phyloP scores from a whole-genome alignment of 83 land plant genomes.

The Larix sibirica region DNA sequence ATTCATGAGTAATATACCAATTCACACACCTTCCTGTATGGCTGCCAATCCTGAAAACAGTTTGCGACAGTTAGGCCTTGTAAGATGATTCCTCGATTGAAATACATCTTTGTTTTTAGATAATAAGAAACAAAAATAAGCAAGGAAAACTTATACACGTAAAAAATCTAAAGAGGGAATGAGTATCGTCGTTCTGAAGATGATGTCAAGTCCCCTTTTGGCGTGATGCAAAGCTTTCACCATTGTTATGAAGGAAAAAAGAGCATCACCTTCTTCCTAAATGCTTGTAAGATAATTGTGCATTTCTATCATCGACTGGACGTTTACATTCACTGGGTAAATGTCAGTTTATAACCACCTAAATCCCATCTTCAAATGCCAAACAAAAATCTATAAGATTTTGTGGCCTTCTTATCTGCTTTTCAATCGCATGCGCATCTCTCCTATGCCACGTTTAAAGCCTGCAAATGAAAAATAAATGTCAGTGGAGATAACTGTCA shows the following conservation, averaged over 20 bases:
- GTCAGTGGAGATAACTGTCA: neutral
- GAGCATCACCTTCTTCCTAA: constrained; percentile 54
- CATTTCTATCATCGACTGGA: constrained; percentile 50
- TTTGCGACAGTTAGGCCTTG: constrained; percentile 33
- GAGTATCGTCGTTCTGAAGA: constrained; percentile 50
- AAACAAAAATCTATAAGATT: neutral
- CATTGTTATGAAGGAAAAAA: constrained; percentile 39
- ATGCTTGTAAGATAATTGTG: constrained; percentile 57
- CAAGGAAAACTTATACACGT: neutral
- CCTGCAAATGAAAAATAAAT: constrained; percentile 17
- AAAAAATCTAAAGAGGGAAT: neutral
- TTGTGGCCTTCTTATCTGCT: constrained; percentile 20
- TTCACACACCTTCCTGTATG: constrained; percentile 24
- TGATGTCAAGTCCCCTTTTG: constrained; percentile 46
- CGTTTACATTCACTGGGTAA: neutral
- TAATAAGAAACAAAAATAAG: neutral
- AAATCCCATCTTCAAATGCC: neutral
- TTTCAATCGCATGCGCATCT: constrained; percentile 20
- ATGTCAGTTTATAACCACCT: neutral
- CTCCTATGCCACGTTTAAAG: neutral
- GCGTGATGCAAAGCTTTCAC: constrained; percentile 49
- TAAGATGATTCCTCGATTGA: constrained; percentile 32
- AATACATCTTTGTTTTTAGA: neutral
- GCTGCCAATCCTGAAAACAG: constrained; percentile 25
- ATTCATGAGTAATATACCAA: constrained; percentile 15